phyloP scores from a whole-genome alignment of 2,329 filamentous ascomycete genomes.

The Colletotrichum musae region DNA sequence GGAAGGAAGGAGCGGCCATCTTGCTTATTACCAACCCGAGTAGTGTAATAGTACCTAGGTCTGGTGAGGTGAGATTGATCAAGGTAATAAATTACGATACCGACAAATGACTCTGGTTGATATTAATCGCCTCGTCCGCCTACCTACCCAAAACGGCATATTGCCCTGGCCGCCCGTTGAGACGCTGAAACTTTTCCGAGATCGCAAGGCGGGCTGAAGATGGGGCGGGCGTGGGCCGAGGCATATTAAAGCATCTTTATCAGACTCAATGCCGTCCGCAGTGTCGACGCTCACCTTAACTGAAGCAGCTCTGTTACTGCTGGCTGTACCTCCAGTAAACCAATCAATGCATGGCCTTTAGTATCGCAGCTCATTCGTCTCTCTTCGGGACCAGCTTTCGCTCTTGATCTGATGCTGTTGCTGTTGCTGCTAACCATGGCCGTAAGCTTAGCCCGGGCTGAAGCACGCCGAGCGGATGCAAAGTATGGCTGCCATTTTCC shows the following conservation, averaged over 20 bases:
- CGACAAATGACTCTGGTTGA: constrained; percentile 15
- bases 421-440: not conserved
- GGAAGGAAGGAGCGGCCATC: too few species aligned
- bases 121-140: constrained; percentile 10
- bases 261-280: not conserved
- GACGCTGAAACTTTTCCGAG: constrained; percentile 25
- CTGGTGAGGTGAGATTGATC: constrained; percentile 5
- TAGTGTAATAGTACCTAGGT: too few species aligned
- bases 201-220: constrained; percentile 13
- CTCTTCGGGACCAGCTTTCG: constrained; percentile 4
- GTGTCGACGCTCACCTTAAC: not conserved
- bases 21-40: too few species aligned
- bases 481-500: too few species aligned
- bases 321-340: not conserved
- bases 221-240: constrained; percentile 12
- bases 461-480: too few species aligned
- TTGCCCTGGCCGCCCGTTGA: constrained; percentile 1
- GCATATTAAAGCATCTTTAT: constrained; percentile 22
- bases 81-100: constrained; percentile 13
- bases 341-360: not conserved
- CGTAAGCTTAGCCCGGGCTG: too few species aligned
- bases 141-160: constrained; percentile 25
- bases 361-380: constrained; percentile 1
- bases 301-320: not conserved
- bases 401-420: too few species aligned